phyloP scores from a whole-genome alignment of 148 eudicot species.

The Rhododendron williamsianum region DNA sequence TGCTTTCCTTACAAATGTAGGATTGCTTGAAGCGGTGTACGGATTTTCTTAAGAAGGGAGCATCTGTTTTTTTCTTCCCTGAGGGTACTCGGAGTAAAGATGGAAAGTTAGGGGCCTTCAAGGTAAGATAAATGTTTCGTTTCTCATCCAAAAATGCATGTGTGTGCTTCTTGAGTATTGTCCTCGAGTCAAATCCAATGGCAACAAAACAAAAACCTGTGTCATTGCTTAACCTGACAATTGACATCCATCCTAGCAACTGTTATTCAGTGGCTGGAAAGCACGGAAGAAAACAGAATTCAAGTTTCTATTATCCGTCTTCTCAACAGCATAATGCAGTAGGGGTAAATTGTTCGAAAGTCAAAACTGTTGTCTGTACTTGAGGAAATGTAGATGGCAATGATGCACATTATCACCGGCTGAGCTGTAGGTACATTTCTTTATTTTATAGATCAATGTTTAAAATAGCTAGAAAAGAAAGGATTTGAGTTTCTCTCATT shows the following conservation, averaged over 20 bases:
- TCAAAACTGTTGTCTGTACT: not conserved
- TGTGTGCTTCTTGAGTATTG: not conserved
- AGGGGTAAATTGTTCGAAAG: not conserved
- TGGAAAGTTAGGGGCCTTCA: conserved; percentile 79
- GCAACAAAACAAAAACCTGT: not conserved
- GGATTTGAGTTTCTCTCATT: not conserved
- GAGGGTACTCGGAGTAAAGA: conserved; percentile 95
- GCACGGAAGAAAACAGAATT: not conserved
- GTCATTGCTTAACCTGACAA: not conserved
- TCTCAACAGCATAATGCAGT: not conserved
- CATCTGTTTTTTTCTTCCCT: conserved; percentile 91
- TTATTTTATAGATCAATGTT: not conserved
- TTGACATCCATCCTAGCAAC: not conserved
- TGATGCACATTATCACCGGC: not conserved
- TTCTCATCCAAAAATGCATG: not conserved
- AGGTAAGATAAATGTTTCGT: conserved; percentile 43
- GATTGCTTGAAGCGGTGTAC: conserved; percentile 83
- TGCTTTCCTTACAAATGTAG: conserved; percentile 25
- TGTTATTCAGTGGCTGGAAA: not conserved
- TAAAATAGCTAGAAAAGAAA: not conserved
- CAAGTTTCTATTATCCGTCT: not conserved
- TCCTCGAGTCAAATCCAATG: not conserved
- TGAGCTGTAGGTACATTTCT: not conserved
- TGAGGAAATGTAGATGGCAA: not conserved
- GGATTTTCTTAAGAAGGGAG: conserved; percentile 74